Conservation (phyloP, 305 asterid genomes). For the Fraxinus latifolia region DNA sequence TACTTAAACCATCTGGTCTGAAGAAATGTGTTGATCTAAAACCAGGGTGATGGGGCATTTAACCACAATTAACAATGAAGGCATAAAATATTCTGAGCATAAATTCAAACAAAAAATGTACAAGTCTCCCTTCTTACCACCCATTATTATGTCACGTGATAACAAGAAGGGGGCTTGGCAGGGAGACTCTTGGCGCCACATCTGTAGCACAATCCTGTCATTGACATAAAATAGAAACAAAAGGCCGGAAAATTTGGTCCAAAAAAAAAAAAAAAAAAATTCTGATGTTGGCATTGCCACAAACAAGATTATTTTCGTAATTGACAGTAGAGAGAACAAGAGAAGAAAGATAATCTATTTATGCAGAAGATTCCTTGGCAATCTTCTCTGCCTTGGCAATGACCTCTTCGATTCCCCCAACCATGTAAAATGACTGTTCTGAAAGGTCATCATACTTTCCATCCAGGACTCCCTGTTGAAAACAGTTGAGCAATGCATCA, state of each 20-base stretch:
- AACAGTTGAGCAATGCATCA: constrained; percentile 7
- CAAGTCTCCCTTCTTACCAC: neutral
- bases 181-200: neutral
- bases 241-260: constrained; percentile 20
- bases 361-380: constrained; percentile 82
- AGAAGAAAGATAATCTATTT: constrained; percentile 22
- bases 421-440: constrained; percentile 97
- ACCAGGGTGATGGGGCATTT: neutral
- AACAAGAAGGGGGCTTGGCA: neutral
- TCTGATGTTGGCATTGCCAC: constrained; percentile 40
- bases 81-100: neutral
- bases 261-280: constrained; percentile 12
- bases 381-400: constrained; percentile 97
- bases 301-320: constrained; percentile 56
- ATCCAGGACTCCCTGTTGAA: constrained; percentile 73
- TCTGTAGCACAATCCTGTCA: constrained; percentile 23
- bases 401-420: constrained; percentile 96
- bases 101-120: neutral
- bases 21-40: neutral
- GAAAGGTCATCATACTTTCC: constrained; percentile 88
- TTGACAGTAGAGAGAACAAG: constrained; percentile 32
- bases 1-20: neutral
- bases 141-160: neutral
- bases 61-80: neutral
- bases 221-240: constrained; percentile 27